Base-by-base conservation (phyloP, 2,329 filamentous ascomycete species). In the Tolypocladium amazonense region DNA sequence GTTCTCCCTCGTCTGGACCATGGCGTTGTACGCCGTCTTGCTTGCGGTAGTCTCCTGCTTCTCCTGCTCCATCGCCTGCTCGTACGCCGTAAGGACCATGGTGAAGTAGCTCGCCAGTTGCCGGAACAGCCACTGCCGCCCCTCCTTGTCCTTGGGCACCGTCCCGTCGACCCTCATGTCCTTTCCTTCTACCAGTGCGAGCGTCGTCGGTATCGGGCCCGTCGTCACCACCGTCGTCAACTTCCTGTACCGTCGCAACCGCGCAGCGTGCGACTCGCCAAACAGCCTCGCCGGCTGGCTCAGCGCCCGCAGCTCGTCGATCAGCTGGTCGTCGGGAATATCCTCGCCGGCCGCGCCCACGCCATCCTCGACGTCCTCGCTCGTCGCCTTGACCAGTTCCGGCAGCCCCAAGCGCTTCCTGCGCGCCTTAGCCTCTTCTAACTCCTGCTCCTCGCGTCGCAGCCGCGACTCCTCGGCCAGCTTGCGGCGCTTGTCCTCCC, bases 31-130 rank as follows among this genome's bases (percentile, higher is more conserved):
- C 7, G 94, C 94, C 63, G 87, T 85, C 68, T 90, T 91, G 67
- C 92, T 91, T 25, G 90, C 86, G 65, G 87, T 88, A 35, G 89
- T 92, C 58, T 85, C 81, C 35, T 73, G 72, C 66, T 74, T 77
- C 69, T 83, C 77, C 62, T 87, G 84, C 66, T 89, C 84, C 67
- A 99, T 83, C 6, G 92, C 92, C 47, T 77, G 71, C 67, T 92
- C 85, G 88, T 95, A 99, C 72, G 95, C 93, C 53, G 81, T 83
- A 60, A 99, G 78, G n/a, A 99, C 85, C 86, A 99, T 91, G 58
- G 90, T 95, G 77, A 99, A 97, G 78, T 97, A 99, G 56, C 90
- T 94, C 25, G 89, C 90, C 59, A 99, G 80, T 73, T 99, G 93
- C 14, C 93, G 82, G 76, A 88, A 93, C 47, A 99, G 77, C 73